Conservation (phyloP, 2,329 filamentous ascomycete species). For the Claviceps capensis region DNA sequence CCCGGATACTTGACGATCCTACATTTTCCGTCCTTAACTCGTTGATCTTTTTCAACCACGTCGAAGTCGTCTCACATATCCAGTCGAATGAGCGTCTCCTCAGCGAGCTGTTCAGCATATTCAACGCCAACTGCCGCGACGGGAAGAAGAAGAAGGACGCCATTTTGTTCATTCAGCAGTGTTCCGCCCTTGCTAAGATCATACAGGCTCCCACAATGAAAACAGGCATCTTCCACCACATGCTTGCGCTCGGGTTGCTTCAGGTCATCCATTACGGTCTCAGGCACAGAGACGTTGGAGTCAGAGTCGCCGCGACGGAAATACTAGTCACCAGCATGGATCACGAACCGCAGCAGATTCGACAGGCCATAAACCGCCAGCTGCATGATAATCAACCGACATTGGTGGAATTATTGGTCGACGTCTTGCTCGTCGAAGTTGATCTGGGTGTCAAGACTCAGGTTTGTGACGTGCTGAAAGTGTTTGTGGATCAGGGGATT, state of each 20-base stretch:
- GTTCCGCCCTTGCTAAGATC: constrained; percentile 86
- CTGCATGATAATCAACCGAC: constrained; percentile 76
- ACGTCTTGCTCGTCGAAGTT: constrained; percentile 77
- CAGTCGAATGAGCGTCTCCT: constrained; percentile 68
- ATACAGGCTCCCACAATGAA: constrained; percentile 60
- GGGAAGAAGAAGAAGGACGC: constrained; percentile 77
- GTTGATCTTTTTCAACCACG: constrained; percentile 97
- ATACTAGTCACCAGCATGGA: constrained; percentile 90
- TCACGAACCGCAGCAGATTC: constrained; percentile 88
- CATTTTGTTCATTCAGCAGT: constrained; percentile 93
- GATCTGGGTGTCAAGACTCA: constrained; percentile 93
- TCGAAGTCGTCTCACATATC: constrained; percentile 93
- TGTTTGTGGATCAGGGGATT: constrained; percentile 64
- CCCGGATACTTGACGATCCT: constrained; percentile 89
- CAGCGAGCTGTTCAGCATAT: constrained; percentile 77
- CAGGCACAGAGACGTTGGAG: constrained; percentile 67
- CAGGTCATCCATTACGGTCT: constrained; percentile 86
- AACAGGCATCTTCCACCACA: constrained; percentile 79
- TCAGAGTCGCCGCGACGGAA: constrained; percentile 85
- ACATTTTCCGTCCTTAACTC: constrained; percentile 97
- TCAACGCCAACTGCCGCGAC: constrained; percentile 50
- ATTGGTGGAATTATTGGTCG: constrained; percentile 83
- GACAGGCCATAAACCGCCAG: constrained; percentile 82
- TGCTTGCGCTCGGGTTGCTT: constrained; percentile 75
- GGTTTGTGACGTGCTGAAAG: constrained; percentile 88